A percentile compares a stretch with the other conserved stretches of the same genome.
Evolutionary conservation across 371 early-diverging fungal species (phyloP).

Genomic region (Rhizopus stolonifer): DNA sequence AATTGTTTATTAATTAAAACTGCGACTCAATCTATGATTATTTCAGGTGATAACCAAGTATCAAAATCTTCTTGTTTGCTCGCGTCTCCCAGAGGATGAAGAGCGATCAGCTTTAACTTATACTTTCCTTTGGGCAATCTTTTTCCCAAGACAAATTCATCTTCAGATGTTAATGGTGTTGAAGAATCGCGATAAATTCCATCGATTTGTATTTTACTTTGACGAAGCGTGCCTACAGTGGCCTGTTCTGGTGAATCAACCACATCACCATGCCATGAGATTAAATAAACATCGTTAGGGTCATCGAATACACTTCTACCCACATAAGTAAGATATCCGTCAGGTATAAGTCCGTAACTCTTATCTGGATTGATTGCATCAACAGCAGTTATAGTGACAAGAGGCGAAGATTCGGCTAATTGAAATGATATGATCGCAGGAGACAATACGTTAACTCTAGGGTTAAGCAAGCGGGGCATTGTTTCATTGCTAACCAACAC

Average conservation of each 20-base stretch:
- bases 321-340: slow-evolving; percentile 31
- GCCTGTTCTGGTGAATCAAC: slow-evolving; percentile 29
- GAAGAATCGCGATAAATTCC: too few relatives aligned
- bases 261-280: slow-evolving; percentile 38
- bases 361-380: slow-evolving; percentile 17
- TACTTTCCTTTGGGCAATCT: slow-evolving; percentile 25
- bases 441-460: slow-evolving; percentile 2
- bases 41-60: slow-evolving; percentile 34
- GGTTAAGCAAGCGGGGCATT: slow-evolving; percentile 25
- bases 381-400: slow-evolving; percentile 25
- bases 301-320: slow-evolving; percentile 31
- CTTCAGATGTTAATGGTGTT: background rate
- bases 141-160: slow-evolving; percentile 8
- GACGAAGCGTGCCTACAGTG: slow-evolving; percentile 1
- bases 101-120: slow-evolving; percentile 32
- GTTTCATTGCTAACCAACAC: slow-evolving; percentile 35
- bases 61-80: slow-evolving; percentile 33
- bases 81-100: slow-evolving; percentile 35
- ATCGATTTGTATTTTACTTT: background rate
- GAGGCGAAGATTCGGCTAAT: slow-evolving; percentile 28
- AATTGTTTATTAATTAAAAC: background rate
- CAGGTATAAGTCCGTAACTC: slow-evolving; percentile 32
- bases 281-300: slow-evolving; percentile 21
- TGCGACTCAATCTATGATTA: background rate
- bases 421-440: slow-evolving; percentile 29